Conservation (phyloP, 805 yeast species). For the Metschnikowia hibisci region DNA sequence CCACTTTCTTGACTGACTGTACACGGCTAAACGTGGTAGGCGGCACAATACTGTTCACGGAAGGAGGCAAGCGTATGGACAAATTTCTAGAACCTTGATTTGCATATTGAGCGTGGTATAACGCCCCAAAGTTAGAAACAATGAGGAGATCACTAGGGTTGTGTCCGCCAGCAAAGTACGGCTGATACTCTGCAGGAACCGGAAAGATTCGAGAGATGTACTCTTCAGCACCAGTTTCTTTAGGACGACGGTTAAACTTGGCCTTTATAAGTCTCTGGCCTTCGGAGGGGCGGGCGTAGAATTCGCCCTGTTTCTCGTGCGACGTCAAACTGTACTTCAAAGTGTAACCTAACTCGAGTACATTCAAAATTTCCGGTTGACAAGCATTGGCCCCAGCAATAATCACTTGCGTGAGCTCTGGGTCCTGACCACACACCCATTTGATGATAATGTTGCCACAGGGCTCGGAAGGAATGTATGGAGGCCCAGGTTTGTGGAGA, state of each 20-base stretch:
- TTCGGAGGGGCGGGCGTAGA: conserved; percentile 58
- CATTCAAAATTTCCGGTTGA: conserved; percentile 30
- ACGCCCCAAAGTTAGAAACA: conserved; percentile 57
- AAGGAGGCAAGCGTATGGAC: conserved; percentile 63
- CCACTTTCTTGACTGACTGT: conserved; percentile 49
- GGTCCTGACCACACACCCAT: conserved; percentile 80
- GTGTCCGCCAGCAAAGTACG: conserved; percentile 77
- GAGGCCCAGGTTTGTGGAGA: conserved; percentile 51
- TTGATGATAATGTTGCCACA: conserved; percentile 32
- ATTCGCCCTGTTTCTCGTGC: conserved; percentile 75
- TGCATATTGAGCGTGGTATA: conserved; percentile 33
- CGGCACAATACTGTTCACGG: conserved; percentile 76
- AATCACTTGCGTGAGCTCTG: conserved; percentile 73
- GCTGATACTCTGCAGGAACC: conserved; percentile 43
- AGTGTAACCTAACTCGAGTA: conserved; percentile 75
- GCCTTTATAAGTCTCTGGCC: conserved; percentile 30
- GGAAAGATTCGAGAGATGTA: conserved; percentile 28
- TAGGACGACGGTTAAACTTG: conserved; percentile 19
- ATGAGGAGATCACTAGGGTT: conserved; percentile 66
- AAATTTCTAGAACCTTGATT: conserved; percentile 14
- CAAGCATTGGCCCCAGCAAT: conserved; percentile 63
- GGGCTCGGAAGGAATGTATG: conserved; percentile 13
- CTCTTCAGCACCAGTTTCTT: conserved; percentile 20
- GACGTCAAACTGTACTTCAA: conserved; percentile 78
- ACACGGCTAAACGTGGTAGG: conserved; percentile 56